These are phyloP conservation scores for Przewalskia tangutica DNA, from an alignment of 257 asterid genomes.

Conservation along the genomic window DNA sequence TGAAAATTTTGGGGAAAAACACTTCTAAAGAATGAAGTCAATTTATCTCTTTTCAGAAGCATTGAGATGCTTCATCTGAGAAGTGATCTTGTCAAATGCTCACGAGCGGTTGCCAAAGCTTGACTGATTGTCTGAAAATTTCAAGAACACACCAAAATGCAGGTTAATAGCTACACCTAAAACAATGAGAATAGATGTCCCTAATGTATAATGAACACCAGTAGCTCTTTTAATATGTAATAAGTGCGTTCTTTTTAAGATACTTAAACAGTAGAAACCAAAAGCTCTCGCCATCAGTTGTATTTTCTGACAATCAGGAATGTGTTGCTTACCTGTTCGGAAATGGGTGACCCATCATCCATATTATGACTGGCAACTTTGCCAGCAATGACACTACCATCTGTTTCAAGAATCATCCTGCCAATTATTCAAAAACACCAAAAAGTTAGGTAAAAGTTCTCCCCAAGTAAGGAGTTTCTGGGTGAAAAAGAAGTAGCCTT, in stretches of 20 bases:
- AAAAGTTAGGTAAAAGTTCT: background rate
- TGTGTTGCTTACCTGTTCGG: conserved; percentile 23
- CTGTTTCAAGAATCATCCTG: conserved; percentile 32
- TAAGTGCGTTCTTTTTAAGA: background rate
- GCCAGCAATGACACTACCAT: conserved; percentile 21
- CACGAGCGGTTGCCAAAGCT: conserved; percentile 67
- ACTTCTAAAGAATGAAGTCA: background rate
- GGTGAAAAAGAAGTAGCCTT: background rate
- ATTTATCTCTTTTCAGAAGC: background rate
- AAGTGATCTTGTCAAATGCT: conserved; percentile 60
- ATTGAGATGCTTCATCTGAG: conserved; percentile 34
- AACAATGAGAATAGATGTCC: background rate
- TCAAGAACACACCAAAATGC: background rate
- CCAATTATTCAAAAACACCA: conserved; percentile 3
- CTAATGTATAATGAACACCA: background rate
- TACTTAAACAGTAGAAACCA: too few species aligned
- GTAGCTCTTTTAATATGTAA: background rate
- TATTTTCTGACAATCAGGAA: background rate
- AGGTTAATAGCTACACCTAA: background rate
- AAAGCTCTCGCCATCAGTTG: too few species aligned
- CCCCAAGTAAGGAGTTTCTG: background rate
- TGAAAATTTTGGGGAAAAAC: background rate
- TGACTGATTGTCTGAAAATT: conserved; percentile 54
- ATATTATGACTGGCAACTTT: conserved; percentile 30
- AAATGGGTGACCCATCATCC: conserved; percentile 22